Base-by-base conservation (phyloP, 2,329 filamentous ascomycete genomes). In the Didymella pomorum region DNA sequence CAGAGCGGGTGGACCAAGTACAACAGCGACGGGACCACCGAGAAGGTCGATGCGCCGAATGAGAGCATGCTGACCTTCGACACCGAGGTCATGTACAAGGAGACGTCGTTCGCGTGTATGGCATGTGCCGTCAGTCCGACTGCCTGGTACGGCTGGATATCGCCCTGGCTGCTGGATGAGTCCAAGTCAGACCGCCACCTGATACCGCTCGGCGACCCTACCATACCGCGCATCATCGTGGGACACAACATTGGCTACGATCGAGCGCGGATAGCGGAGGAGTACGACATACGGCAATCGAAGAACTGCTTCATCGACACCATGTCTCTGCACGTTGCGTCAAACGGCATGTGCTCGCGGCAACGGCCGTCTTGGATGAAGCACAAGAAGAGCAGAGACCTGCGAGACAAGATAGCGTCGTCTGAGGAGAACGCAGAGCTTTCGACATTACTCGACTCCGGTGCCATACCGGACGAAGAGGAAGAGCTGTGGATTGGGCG, bases 311-410 rank as follows among this genome's bases (percentile, higher is more conserved):
- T 97, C 73, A 79, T 99, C 50, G 95, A 99, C 75, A 99, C 95
- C 28, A 99, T 99, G 95, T 98, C 94, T 1, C 81, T 99, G 20
- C 95, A 99, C 74, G 94, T 97, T 8, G 96, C 96, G 2, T 94
- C 97, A 23, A 99, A 99, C 73, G 95, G 95, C 62, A 99, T 99
- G 95, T 99, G 95, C 78, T 98, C 95, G 21, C 89, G 91, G 65
- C 95, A 99, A 76, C 86, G 95, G 48, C 95, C 96, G 9, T 97
- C 92, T 0, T 99, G 95, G 95, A 93, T 97, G 89, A 96, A 92
- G 76, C 92, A 97, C 76, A 91, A 92, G 74, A 99, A 99, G 79
- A 92, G 89, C 64, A 85, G 89, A 57, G 94, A 98, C 71, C 71
- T 94, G 44, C 84, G 92, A 48, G 93, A 97, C 61, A 90, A 89